Conservation (phyloP, 306 rosid species). For the Lupinus albus region DNA sequence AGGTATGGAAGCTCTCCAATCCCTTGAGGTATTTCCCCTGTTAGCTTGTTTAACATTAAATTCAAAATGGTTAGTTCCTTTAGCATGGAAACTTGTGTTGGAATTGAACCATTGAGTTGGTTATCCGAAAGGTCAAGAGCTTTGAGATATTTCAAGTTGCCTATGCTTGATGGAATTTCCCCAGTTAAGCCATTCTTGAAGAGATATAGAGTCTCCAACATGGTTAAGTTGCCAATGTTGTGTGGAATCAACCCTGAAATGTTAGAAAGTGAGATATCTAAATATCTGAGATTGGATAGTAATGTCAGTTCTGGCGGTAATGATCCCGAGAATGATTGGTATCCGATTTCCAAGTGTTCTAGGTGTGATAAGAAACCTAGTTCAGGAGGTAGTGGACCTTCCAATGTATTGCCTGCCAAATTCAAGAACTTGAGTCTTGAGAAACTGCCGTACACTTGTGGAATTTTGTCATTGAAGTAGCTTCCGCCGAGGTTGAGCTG, state of each 20-base stretch:
- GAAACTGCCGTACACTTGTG: slow-evolving; percentile 61
- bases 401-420: slow-evolving; percentile 73
- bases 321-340: slow-evolving; percentile 63
- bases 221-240: slow-evolving; percentile 71
- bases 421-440: slow-evolving; percentile 56
- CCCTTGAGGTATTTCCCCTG: slow-evolving; percentile 66
- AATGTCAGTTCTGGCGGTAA: slow-evolving; percentile 58
- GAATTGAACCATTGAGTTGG: slow-evolving; percentile 69
- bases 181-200: slow-evolving; percentile 66
- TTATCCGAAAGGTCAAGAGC: slow-evolving; percentile 82
- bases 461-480: slow-evolving; percentile 72
- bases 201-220: slow-evolving; percentile 60
- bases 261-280: slow-evolving; percentile 65
- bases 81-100: slow-evolving; percentile 47
- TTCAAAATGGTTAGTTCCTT: slow-evolving; percentile 52
- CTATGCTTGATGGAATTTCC: slow-evolving; percentile 65
- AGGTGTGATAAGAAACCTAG: slow-evolving; percentile 60
- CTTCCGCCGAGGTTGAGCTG: slow-evolving; percentile 91
- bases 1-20: slow-evolving; percentile 75
- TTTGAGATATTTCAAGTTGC: slow-evolving; percentile 53
- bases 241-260: slow-evolving; percentile 64
- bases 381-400: slow-evolving; percentile 65
- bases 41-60: slow-evolving; percentile 64
- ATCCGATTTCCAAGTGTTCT: slow-evolving; percentile 81
- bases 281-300: slow-evolving; percentile 61